Evolutionary conservation across 1,284 basidiomycete genomes (phyloP), one percentile per base, ranked within the genome.

Genomic region (Cutaneotrichosporon sp.): DNA sequence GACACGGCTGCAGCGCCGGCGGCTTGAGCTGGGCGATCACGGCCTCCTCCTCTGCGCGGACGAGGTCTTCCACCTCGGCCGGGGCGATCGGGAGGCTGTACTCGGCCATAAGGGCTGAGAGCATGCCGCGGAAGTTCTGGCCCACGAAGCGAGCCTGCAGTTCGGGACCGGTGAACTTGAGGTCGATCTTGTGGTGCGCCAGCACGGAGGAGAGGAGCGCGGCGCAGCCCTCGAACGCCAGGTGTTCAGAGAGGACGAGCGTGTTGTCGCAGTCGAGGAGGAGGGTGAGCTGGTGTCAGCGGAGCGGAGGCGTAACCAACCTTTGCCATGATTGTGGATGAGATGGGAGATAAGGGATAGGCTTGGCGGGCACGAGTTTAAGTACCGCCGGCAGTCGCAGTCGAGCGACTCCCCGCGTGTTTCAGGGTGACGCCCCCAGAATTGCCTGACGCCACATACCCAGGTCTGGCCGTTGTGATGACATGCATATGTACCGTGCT

Each of bases 261-360:
- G 63, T 65, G 53, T 65, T 65, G 51, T 65, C 63, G 56, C 63
- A 65, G 53, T 65, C 63, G 43, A 65, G 57, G 29, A 65, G 58
- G 49, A 65, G 47, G 20, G 62, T 62, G 14, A 48, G 37, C 35
- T 49, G 47, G 6, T n/a, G 32, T 46, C 20, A 46, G 44, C n/a
- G n/a, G n/a, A n/a, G n/a, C n/a, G n/a, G n/a, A n/a, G n/a, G n/a
- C n/a, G n/a, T n/a, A n/a, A n/a, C n/a, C n/a, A n/a, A n/a, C n/a
- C n/a, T n/a, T n/a, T n/a, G n/a, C n/a, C n/a, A n/a, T n/a, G n/a
- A n/a, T n/a, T n/a, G n/a, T n/a, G n/a, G n/a, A n/a, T n/a, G n/a
- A n/a, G n/a, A n/a, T n/a, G n/a, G n/a, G n/a, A n/a, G n/a, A n/a
- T n/a, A n/a, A n/a, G n/a, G n/a, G n/a, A n/a, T n/a, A n/a, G n/a